Base-by-base conservation (phyloP, 768 basidiomycete genomes). In the Solioccasus polychromus region DNA sequence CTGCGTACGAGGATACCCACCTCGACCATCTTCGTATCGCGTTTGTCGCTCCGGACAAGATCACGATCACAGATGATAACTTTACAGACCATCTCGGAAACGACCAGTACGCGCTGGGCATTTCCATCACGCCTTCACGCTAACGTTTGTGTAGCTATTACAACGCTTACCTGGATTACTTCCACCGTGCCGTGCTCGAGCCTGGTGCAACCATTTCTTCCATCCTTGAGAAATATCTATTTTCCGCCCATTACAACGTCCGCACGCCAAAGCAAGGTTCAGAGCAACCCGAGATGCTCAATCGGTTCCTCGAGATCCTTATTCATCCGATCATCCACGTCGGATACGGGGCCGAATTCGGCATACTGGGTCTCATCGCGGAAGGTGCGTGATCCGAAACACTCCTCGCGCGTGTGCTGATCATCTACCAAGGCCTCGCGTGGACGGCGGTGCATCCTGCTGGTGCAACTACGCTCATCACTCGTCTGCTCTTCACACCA, bases 251-350 rank as follows among this genome's bases (percentile, higher is more conserved):
- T 35, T 75, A 68, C 40, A 85, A 85, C 45, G 65, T 73, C 35
- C 69, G 63, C 10, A 50, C 57, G 0, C 51, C 57, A 1, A 39
- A 40, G 26, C 52, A 46, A 28, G 63, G 55, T 10, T 62, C 64
- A 5, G 60, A 67, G 35, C 71, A 76, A 22, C 79, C 79, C 0
- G 64, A 74, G 50, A 82, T 87, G 80, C 62, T 87, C 2, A 75
- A 71, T 48, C 74, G 83, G 12, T 72, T 81, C 47, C 51, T 83
- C 25, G 72, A 76, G 11, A 82, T 81, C 17, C 62, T 87, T 19
- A 46, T 86, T 2, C 86, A 88, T 49, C 80, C 84, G 0, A 51
- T 85, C 45, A 85, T 88, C 30, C 81, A 86, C 54, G 51, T 68
- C 4, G 84, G 81, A 4, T 78, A 79, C 56, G 85, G 83, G 2